phyloP scores from a whole-genome alignment of 2,329 filamentous ascomycete genomes.

The Calonectria crousiana region DNA sequence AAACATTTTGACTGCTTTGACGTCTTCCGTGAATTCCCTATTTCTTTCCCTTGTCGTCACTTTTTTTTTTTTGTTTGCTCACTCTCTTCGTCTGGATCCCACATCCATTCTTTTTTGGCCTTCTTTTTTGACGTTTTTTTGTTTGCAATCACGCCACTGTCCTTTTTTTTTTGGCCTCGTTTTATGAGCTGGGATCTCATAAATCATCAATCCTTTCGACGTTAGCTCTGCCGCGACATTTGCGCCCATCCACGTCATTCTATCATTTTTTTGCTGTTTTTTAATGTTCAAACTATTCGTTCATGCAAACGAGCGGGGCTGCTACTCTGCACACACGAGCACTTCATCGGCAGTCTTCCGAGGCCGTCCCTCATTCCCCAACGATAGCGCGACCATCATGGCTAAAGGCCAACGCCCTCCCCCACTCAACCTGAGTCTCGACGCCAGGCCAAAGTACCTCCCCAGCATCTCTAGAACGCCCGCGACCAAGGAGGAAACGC shows the following conservation, averaged over 20 bases:
- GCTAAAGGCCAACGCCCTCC: slow-evolving; percentile 47
- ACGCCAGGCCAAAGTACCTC: slow-evolving; percentile 37
- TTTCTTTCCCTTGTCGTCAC: slow-evolving; percentile 2
- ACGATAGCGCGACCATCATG: slow-evolving; percentile 35
- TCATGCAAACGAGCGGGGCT: slow-evolving; percentile 17
- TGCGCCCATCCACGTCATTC: neutral
- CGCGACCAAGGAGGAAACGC: slow-evolving; percentile 35
- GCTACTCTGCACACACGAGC: slow-evolving; percentile 21
- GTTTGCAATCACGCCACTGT: slow-evolving; percentile 9
- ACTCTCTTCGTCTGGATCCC: slow-evolving; percentile 8
- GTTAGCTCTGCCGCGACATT: neutral
- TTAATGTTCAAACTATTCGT: slow-evolving; percentile 30
- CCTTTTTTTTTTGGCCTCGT: neutral
- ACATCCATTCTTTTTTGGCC: neutral
- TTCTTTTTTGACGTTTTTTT: slow-evolving; percentile 24
- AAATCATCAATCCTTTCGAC: neutral
- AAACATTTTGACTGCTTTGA: neutral
- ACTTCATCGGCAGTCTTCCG: slow-evolving; percentile 17
- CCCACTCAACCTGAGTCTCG: slow-evolving; percentile 49
- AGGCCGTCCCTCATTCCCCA: neutral
- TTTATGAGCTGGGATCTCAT: slow-evolving; percentile 15
- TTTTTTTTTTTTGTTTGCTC: slow-evolving; percentile 18
- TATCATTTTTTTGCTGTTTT: neutral
- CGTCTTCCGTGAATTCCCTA: slow-evolving; percentile 2
- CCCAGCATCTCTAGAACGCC: slow-evolving; percentile 40